Conservation (phyloP, 208 protist genomes). For the Trypanosoma cruzi region DNA sequence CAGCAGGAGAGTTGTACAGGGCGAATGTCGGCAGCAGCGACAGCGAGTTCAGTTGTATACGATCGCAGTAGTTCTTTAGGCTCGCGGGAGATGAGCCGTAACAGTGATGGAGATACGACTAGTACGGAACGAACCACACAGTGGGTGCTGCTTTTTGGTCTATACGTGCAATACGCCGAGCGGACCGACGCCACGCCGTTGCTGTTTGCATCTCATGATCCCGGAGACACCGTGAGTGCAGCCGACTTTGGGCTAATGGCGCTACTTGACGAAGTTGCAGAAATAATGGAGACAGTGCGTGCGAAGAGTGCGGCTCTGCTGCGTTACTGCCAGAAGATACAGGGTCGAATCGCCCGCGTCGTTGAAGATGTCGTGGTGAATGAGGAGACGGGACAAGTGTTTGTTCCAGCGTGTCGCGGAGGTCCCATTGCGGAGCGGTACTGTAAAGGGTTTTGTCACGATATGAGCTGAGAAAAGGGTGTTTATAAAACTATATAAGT, state of each 20-base stretch:
- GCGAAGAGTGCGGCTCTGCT: slow-evolving; percentile 27
- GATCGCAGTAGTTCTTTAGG: background rate
- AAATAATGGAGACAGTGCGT: slow-evolving; percentile 26
- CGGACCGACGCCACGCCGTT: background rate
- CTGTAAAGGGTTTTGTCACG: slow-evolving; percentile 29
- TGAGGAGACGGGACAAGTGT: slow-evolving; percentile 26
- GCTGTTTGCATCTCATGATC: slow-evolving; percentile 23
- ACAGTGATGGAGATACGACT: slow-evolving; percentile 3
- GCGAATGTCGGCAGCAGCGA: background rate
- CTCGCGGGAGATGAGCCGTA: background rate
- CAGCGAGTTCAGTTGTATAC: background rate
- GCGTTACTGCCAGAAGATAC: slow-evolving; percentile 33
- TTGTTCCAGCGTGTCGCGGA: slow-evolving; percentile 23
- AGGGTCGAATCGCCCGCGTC: slow-evolving; percentile 25
- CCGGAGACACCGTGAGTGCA: slow-evolving; percentile 6
- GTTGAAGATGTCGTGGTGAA: slow-evolving; percentile 33
- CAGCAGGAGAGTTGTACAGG: slow-evolving; percentile 1
- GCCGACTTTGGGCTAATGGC: slow-evolving; percentile 26
- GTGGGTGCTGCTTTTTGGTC: slow-evolving; percentile 28
- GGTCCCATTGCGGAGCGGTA: slow-evolving; percentile 25
- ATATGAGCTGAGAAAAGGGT: slow-evolving; percentile 18
- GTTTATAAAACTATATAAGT: no score
- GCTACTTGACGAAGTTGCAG: slow-evolving; percentile 26
- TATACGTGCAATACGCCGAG: slow-evolving; percentile 24
- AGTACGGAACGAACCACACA: slow-evolving; percentile 10